These are phyloP conservation scores for Posidonia australis DNA, from an alignment of 106 monocot genomes.

Conservation along the genomic window DNA sequence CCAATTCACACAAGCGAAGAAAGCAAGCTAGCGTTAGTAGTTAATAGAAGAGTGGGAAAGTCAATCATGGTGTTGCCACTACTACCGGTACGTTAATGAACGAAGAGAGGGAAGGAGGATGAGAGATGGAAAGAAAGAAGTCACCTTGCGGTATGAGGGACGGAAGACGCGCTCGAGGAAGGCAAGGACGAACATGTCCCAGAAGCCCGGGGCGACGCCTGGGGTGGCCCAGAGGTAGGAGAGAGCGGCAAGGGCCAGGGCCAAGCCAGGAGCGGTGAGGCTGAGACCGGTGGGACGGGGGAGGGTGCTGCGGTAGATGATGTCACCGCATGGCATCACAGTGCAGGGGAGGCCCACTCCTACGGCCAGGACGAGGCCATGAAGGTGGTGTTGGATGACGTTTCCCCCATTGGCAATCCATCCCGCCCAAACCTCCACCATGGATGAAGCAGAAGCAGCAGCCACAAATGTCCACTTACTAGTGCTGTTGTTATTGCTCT, in stretches of 20 bases:
- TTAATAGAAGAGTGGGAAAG: too few species aligned
- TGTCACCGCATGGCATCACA: constrained; percentile 94
- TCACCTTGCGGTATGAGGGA: constrained; percentile 69
- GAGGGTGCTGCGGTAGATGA: constrained; percentile 94
- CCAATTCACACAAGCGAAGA: neutral
- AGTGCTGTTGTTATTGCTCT: too few species aligned
- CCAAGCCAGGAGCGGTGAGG: constrained; percentile 67
- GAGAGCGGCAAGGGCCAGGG: constrained; percentile 56
- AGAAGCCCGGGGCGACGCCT: constrained; percentile 91
- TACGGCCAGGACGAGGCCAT: constrained; percentile 50
- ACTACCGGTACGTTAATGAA: too few species aligned
- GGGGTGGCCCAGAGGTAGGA: constrained; percentile 98
- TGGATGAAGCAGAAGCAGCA: too few species aligned
- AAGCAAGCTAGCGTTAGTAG: neutral
- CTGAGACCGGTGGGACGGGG: constrained; percentile 57
- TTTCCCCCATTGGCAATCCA: too few species aligned
- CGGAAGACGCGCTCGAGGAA: constrained; percentile 66
- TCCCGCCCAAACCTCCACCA: too few species aligned
- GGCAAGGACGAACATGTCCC: constrained; percentile 91
- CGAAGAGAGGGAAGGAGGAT: neutral
- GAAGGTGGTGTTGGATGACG: neutral
- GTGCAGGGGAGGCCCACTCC: constrained; percentile 97
- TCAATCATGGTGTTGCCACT: too few species aligned
- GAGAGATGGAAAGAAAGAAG: neutral
- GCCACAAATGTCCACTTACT: too few species aligned